Evolutionary conservation across 345 rosid genomes (phyloP), one percentile per base, ranked within the genome.

Genomic region (Salix suchowensis): DNA sequence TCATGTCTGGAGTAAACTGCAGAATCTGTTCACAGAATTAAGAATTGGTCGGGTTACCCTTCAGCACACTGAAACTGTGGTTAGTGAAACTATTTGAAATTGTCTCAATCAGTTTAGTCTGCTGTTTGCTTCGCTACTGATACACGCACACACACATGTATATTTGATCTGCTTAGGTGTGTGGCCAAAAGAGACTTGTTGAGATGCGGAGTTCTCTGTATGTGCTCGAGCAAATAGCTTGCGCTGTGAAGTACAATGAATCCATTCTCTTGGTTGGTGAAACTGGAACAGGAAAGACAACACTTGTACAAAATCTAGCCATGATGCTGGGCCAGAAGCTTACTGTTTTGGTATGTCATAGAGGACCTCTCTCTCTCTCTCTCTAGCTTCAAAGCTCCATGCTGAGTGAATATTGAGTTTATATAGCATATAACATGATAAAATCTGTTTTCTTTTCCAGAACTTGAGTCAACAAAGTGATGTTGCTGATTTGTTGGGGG

Each of bases 211-310:
- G 91, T 78, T 91, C 98, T 77, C 77, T 94, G 71, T 84, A 84
- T 75, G 67, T 88, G 65, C 95, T 95, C 65, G 99, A 93, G 88
- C 91, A 84, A 84, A 87, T 93, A 82, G 96, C 97, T 74, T 88
- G 96, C 84, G 89, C 90, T 77, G 91, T 91, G 7, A 89, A 88
- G 87, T 79, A 84, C 87, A 93, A 91, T 36, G 98, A 95, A 85
- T 91, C 99, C 80, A 93, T 95, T 84, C 94, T 95, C 75, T 86
- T 95, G 84, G 98, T 95, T 80, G 99, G 99, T 75, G 99, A 95
- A 91, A 95, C 99, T 79, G 99, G 99, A 81, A 93, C 97, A 2
- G 99, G 98, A 80, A 95, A 95, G 89, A 93, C 99, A 62, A 95
- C 99, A 39, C 91, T 95, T 67, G 97, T 95, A 70, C 99, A 95